phyloP scores from a whole-genome alignment of 768 basidiomycete species.

The Lactarius psammicola region DNA sequence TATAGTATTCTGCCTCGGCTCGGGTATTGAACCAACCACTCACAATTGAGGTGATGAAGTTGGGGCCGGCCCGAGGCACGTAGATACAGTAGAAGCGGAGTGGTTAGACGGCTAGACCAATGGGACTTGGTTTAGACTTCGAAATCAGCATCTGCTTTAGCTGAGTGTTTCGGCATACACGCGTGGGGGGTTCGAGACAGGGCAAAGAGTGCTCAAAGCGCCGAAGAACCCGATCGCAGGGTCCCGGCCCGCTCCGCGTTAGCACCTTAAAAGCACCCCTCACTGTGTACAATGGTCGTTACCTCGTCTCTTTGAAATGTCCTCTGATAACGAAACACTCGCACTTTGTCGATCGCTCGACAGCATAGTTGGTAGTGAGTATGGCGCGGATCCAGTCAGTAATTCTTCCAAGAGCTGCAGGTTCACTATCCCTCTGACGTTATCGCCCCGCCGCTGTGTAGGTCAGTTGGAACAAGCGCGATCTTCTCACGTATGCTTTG shows the following conservation, averaged over 20 bases:
- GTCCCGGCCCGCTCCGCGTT: too few relatives aligned
- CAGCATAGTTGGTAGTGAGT: neutral
- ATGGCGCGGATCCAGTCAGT: neutral
- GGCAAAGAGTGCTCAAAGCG: too few relatives aligned
- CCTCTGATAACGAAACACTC: neutral
- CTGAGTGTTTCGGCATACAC: neutral
- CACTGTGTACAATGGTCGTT: neutral
- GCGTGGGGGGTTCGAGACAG: neutral
- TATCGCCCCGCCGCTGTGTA: constrained; percentile 33
- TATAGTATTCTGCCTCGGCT: neutral
- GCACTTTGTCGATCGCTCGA: neutral
- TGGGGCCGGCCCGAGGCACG: neutral
- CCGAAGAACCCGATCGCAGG: neutral
- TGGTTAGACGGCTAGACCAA: neutral
- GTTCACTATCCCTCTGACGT: neutral
- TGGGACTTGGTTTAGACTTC: neutral
- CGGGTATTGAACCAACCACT: neutral
- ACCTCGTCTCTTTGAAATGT: neutral
- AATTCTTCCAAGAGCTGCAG: neutral
- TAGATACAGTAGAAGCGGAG: neutral
- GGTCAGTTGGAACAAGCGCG: constrained; percentile 85
- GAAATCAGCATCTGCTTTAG: neutral
- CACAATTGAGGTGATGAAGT: neutral
- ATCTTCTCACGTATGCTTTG: constrained; percentile 73
- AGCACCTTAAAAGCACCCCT: neutral